Conservation (phyloP, 2,329 filamentous ascomycete genomes). For the Verticillium tricorpus region DNA sequence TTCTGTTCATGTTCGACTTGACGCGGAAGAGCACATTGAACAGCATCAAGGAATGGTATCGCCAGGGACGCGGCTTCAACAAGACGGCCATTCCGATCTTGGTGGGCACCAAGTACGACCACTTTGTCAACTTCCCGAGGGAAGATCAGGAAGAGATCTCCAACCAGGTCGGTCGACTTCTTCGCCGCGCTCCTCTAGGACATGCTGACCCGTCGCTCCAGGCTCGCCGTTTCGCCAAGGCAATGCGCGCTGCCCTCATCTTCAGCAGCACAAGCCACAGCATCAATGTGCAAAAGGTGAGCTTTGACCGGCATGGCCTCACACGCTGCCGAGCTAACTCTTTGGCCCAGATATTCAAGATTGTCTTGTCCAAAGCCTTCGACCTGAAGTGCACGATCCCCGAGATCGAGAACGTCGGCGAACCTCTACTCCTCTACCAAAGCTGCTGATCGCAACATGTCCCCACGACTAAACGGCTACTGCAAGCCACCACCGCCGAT, state of each 20-base stretch:
- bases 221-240: conserved; percentile 94
- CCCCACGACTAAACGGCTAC: background rate
- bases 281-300: conserved; percentile 97
- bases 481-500: background rate
- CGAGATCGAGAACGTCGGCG: conserved; percentile 96
- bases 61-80: conserved; percentile 96
- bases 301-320: conserved; percentile 9
- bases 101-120: conserved; percentile 97
- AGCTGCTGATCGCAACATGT: conserved; percentile 34
- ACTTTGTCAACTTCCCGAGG: conserved; percentile 96
- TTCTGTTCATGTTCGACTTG: conserved; percentile 99
- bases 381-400: conserved; percentile 98
- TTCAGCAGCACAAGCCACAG: conserved; percentile 99
- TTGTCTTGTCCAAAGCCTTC: conserved; percentile 96
- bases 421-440: conserved; percentile 89
- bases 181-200: conserved; percentile 7
- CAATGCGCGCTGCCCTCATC: conserved; percentile 95
- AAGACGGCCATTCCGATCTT: conserved; percentile 99
- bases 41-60: conserved; percentile 99
- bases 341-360: conserved; percentile 85
- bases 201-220: conserved; percentile 28
- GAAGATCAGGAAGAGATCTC: conserved; percentile 99
- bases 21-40: conserved; percentile 98
- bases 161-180: conserved; percentile 63
- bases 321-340: background rate